Percentiles rank a stretch among this genome's conserved stretches.
Conservation (phyloP, 2,329 filamentous ascomycete species). For the Colletotrichum filicis region DNA sequence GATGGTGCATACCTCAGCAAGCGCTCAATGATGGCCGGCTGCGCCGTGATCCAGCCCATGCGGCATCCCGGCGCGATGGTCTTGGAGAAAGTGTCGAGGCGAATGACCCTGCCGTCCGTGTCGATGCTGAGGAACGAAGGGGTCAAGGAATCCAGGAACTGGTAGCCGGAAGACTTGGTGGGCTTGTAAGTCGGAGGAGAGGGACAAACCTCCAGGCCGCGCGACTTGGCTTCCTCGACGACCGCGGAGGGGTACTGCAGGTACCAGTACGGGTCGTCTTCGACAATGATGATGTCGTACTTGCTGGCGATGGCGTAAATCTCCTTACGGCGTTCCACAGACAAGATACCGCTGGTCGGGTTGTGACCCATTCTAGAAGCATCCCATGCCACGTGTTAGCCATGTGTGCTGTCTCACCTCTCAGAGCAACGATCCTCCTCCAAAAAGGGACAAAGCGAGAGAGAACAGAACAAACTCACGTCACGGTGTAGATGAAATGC, state of each 20-base stretch:
- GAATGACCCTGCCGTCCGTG: slow-evolving; percentile 85
- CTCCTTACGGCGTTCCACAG: slow-evolving; percentile 77
- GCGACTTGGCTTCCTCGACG: slow-evolving; percentile 59
- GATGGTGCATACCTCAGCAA: slow-evolving; percentile 53
- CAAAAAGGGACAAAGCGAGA: background rate
- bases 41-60: slow-evolving; percentile 89
- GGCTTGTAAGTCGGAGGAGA: slow-evolving; percentile 40
- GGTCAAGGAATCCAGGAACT: slow-evolving; percentile 84
- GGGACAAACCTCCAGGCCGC: slow-evolving; percentile 46
- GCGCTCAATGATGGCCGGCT: slow-evolving; percentile 81
- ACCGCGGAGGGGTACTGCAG: slow-evolving; percentile 85
- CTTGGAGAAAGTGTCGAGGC: slow-evolving; percentile 94
- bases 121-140: slow-evolving; percentile 87
- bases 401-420: background rate
- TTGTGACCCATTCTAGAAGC: slow-evolving; percentile 74
- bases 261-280: slow-evolving; percentile 97
- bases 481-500: slow-evolving; percentile 90
- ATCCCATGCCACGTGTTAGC: slow-evolving; percentile 31
- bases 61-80: slow-evolving; percentile 90
- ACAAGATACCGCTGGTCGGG: slow-evolving; percentile 81
- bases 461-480: slow-evolving; percentile 64
- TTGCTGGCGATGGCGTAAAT: slow-evolving; percentile 84
- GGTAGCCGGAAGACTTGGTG: slow-evolving; percentile 68
- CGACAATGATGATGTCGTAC: slow-evolving; percentile 90
- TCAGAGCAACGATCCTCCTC: background rate